Base-by-base conservation (phyloP, 306 rosid genomes). In the Cucurbita ficifolia region DNA sequence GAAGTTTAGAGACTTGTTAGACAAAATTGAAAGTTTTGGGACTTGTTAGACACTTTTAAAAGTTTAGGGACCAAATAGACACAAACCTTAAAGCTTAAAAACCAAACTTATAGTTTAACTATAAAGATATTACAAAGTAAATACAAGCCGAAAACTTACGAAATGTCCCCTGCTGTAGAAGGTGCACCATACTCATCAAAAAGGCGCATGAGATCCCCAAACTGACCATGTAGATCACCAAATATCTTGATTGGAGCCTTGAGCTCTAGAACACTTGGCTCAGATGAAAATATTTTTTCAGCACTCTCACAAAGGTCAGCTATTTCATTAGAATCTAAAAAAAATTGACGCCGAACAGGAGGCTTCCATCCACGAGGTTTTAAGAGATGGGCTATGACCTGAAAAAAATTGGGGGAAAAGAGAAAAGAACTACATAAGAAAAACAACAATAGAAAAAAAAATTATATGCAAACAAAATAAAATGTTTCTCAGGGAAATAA, bases 321-420 rank as follows among this genome's bases (percentile, higher is more conserved):
- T 79, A 94, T 86, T 86, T 94, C 99, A 89, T 89, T 91, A 87
- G 92, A 94, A 60, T 94, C 99, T 77, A 94, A 84, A 83, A 91
- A 94, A 82, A 94, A 94, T 62, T 94, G 99, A 8, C 99, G 85
- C 70, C 96, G 99, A 76, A 94, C 97, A n/a, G 99, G 99, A 78
- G 99, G 96, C 79, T 94, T 94, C 99, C 99, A 94, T 63, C 99
- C 99, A 71, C 99, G 99, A 75, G 99, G 97, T 84, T 94, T 94
- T 77, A 94, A 79, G 77, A 94, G 97, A 85, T 91, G 95, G 43
- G 97, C 92, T 75, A 89, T 86, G 54, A 94, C 99, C 99, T 94
- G 77, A 73, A 73, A 67, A 75, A 76, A 56, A 63, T 33, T 12
- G 35, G 46, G 38, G 22, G n/a, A 54, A 70, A 38, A 40, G 18